These are phyloP conservation scores for Backusella macrospora DNA, from an alignment of 192 early-diverging fungal species.

Conservation along the genomic window DNA sequence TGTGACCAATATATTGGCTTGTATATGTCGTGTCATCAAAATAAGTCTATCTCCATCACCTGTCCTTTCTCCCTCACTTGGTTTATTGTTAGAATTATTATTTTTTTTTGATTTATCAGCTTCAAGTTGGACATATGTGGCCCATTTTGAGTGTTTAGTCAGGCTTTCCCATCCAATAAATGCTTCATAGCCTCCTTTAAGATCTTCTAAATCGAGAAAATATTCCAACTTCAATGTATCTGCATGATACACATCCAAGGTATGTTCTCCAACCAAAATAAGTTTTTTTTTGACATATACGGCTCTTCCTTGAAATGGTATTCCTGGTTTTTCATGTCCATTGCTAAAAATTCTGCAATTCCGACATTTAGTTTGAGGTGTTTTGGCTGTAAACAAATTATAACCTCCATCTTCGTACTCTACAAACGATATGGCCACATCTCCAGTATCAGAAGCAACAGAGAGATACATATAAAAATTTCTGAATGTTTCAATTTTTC, in stretches of 20 bases:
- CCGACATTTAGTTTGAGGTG: neutral
- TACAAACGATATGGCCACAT: neutral
- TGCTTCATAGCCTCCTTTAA: neutral
- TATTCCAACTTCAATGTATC: neutral
- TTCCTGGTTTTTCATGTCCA: neutral
- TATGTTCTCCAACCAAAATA: neutral
- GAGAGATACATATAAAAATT: neutral
- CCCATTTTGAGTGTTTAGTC: neutral
- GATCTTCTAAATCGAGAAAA: neutral
- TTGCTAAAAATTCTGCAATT: neutral
- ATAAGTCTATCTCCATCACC: neutral
- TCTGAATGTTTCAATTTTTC: neutral
- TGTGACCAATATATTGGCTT: neutral
- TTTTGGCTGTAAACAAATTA: neutral
- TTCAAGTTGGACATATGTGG: neutral
- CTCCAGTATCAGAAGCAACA: neutral
- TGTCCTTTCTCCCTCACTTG: too few relatives aligned
- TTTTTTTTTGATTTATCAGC: too few relatives aligned
- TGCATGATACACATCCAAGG: neutral
- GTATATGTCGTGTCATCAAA: neutral
- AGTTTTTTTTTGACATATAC: neutral
- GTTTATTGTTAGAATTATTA: neutral
- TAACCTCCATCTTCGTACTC: neutral
- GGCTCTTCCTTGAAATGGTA: neutral
- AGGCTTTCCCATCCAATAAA: neutral